Percentiles rank a stretch among this genome's conserved stretches.
These are phyloP conservation scores for Russula griseocarnosa DNA, from an alignment of 768 basidiomycete genomes.

Conservation along the genomic window DNA sequence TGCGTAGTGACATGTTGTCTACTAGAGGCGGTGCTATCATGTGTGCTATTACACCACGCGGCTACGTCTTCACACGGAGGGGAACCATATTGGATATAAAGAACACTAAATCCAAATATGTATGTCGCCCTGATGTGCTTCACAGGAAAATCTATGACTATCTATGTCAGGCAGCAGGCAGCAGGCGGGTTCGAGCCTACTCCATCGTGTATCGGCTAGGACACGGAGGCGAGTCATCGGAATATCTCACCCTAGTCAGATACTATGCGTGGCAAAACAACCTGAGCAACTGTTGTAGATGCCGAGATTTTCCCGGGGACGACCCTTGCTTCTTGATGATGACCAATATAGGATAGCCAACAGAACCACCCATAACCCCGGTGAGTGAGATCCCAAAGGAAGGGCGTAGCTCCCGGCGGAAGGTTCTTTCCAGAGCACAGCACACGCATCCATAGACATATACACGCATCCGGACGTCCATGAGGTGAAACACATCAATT, in stretches of 20 bases:
- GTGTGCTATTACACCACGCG: conserved; percentile 9
- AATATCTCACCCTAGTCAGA: not conserved
- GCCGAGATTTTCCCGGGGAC: not conserved
- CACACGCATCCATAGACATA: not conserved
- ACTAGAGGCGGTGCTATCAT: conserved; percentile 10
- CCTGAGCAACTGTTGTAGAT: conserved; percentile 11
- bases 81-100: not conserved
- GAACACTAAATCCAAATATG: not conserved
- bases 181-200: not conserved
- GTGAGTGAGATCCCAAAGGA: not conserved
- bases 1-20: no score
- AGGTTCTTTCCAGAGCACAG: not conserved
- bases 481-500: not conserved
- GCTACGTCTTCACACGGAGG: conserved; percentile 2
- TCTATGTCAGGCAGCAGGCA: not conserved
- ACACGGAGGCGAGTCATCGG: conserved; percentile 5
- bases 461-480: not conserved
- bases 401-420: not conserved
- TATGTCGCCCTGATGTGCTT: not conserved
- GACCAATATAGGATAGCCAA: not conserved
- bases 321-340: not conserved
- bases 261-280: not conserved
- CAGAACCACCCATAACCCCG: not conserved
- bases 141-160: not conserved
- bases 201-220: not conserved